Percentiles rank a stretch among this genome's conserved stretches.
Conservation (phyloP, 495 filamentous ascomycete genomes). For the Daldinia childiae region DNA sequence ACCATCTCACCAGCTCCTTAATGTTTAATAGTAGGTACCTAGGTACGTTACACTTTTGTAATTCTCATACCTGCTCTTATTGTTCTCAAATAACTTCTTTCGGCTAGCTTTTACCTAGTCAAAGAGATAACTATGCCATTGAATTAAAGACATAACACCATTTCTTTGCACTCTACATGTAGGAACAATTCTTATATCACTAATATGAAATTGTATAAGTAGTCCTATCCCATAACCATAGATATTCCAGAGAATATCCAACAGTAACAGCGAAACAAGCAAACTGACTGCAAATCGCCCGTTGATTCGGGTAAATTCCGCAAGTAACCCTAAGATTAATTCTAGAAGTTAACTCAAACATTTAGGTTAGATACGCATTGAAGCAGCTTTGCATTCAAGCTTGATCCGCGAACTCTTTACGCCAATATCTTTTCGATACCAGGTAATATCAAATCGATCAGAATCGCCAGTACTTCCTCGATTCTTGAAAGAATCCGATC, state of each 20-base stretch:
- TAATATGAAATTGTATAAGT: neutral
- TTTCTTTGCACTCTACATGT: neutral
- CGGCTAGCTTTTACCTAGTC: neutral
- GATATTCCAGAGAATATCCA: too few species aligned
- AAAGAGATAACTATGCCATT: neutral
- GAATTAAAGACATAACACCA: neutral
- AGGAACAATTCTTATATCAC: neutral
- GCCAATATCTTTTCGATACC: neutral
- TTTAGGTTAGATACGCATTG: too few species aligned
- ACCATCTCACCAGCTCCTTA: neutral
- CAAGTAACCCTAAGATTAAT: neutral
- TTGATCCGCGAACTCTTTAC: neutral
- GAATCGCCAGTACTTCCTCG: neutral
- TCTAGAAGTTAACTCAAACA: too few species aligned
- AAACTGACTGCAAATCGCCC: neutral
- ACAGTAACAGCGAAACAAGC: neutral
- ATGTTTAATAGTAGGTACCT: too few species aligned
- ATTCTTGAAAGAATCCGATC: neutral
- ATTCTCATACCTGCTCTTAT: neutral
- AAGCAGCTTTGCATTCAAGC: too few species aligned
- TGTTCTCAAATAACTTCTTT: neutral
- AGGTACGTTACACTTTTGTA: too few species aligned
- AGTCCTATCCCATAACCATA: too few species aligned
- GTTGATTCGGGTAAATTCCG: neutral
- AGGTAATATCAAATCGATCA: too few species aligned